These are phyloP conservation scores for Daedalea quercina DNA, from an alignment of 768 basidiomycete genomes.

Conservation along the genomic window DNA sequence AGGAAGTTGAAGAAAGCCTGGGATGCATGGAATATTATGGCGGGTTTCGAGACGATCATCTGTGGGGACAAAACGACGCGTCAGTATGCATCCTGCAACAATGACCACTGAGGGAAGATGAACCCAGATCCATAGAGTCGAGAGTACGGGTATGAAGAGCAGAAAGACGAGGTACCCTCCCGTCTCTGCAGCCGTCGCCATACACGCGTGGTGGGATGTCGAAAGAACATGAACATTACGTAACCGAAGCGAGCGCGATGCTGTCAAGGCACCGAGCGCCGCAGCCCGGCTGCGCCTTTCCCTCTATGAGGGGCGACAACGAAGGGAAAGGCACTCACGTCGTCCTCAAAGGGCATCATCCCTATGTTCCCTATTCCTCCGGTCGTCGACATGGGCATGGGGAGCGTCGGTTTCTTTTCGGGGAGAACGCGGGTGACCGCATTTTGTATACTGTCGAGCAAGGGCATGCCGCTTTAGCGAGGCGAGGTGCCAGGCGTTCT, in stretches of 20 bases:
- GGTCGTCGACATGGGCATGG: conserved; percentile 35
- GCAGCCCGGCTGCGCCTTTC: neutral
- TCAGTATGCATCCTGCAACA: conserved; percentile 6
- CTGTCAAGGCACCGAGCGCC: conserved; percentile 3
- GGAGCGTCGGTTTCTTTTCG: conserved; percentile 28
- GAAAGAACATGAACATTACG: conserved; percentile 41
- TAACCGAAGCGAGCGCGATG: conserved; percentile 24
- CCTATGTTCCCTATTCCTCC: conserved; percentile 51
- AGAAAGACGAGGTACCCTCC: conserved; percentile 51
- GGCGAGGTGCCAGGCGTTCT: neutral
- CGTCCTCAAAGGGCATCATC: conserved; percentile 59
- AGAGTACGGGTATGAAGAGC: conserved; percentile 58
- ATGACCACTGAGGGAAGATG: conserved; percentile 6
- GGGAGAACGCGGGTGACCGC: conserved; percentile 41
- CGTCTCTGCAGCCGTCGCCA: conserved; percentile 22
- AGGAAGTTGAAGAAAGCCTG: conserved; percentile 94
- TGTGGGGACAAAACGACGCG: conserved; percentile 25
- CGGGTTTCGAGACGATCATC: conserved; percentile 86
- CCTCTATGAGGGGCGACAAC: conserved; percentile 1
- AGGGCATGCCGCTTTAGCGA: conserved; percentile 34
- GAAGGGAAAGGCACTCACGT: conserved; percentile 43
- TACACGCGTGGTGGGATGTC: conserved; percentile 18
- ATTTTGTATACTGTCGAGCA: conserved; percentile 53
- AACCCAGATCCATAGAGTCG: conserved; percentile 69
- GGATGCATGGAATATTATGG: conserved; percentile 66